Percentiles rank a stretch among this genome's conserved stretches.
These are phyloP conservation scores for Lasiodiplodia hormozganensis DNA, from an alignment of 2,329 filamentous ascomycete species.

Conservation along the genomic window DNA sequence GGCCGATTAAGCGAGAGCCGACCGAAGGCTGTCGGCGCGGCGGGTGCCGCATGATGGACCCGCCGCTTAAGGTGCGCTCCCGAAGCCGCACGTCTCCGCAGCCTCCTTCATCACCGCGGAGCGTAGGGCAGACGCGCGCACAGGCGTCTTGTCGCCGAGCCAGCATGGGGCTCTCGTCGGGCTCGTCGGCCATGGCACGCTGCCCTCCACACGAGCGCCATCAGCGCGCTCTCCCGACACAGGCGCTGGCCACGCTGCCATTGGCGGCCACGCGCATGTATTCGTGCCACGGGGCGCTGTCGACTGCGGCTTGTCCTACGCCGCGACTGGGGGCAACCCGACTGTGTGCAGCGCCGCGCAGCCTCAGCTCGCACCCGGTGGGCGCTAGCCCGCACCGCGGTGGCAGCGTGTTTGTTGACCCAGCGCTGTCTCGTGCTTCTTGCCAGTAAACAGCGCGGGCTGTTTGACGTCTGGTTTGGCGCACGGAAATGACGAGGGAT, in stretches of 20 bases:
- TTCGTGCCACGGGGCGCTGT: constrained; percentile 17
- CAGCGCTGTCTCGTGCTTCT: constrained; percentile 11
- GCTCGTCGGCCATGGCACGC: background rate
- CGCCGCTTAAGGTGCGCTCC: constrained; percentile 10
- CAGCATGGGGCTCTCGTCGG: background rate
- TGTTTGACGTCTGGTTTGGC: constrained; percentile 24
- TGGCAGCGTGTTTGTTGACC: constrained; percentile 15
- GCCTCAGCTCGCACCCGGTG: constrained; percentile 22
- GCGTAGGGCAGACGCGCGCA: constrained; percentile 8
- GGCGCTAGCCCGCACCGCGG: constrained; percentile 3
- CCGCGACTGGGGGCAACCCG: constrained; percentile 19
- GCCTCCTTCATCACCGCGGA: constrained; percentile 19
- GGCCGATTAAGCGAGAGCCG: constrained; percentile 15
- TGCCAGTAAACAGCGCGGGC: constrained; percentile 19
- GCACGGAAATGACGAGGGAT: constrained; percentile 16
- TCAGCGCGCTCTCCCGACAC: constrained; percentile 13
- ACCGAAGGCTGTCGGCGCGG: background rate
- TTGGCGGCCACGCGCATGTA: constrained; percentile 20
- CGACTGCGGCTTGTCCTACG: constrained; percentile 18
- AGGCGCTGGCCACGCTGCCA: constrained; percentile 6
- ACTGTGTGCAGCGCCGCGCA: constrained; percentile 15
- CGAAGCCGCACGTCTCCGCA: constrained; percentile 3
- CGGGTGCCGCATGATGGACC: constrained; percentile 13
- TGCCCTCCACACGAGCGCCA: background rate
- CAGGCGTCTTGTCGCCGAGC: background rate